Evolutionary conservation across 805 yeast genomes (phyloP).

Genomic region (Saccharomycopsis olivae): DNA sequence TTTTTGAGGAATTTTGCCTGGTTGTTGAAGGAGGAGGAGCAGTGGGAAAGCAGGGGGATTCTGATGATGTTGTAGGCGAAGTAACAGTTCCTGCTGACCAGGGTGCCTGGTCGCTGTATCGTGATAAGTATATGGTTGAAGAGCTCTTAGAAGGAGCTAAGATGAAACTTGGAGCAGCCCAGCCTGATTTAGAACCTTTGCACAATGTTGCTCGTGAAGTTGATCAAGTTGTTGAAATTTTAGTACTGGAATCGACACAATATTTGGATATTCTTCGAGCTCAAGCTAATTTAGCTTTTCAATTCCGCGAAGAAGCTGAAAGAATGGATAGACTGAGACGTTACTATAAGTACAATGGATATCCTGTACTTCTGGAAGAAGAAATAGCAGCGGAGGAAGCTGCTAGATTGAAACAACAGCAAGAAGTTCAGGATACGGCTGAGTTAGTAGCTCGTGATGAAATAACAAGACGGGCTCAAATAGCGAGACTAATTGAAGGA

Average conservation of each 20-base stretch:
- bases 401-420: slow-evolving; percentile 22
- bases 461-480: not conserved
- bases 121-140: too few species aligned
- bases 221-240: slow-evolving; percentile 32
- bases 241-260: slow-evolving; percentile 51
- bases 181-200: slow-evolving; percentile 7
- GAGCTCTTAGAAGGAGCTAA: too few species aligned
- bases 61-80: too few species aligned
- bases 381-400: slow-evolving; percentile 18
- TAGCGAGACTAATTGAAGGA: slow-evolving; percentile 32
- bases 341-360: slow-evolving; percentile 12
- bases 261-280: slow-evolving; percentile 48
- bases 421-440: slow-evolving; percentile 31
- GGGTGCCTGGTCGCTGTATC: too few species aligned
- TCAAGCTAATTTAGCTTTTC: slow-evolving; percentile 47
- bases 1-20: too few species aligned
- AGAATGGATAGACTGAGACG: slow-evolving; percentile 20
- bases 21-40: too few species aligned
- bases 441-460: slow-evolving; percentile 18
- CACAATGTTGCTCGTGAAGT: slow-evolving; percentile 18
- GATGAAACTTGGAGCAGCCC: too few species aligned
- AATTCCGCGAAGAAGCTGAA: slow-evolving; percentile 39
- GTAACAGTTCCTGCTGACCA: too few species aligned
- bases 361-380: slow-evolving; percentile 18
- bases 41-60: too few species aligned